These are phyloP conservation scores for Suillus fuscotomentosus DNA, from an alignment of 768 basidiomycete genomes.

Conservation along the genomic window DNA sequence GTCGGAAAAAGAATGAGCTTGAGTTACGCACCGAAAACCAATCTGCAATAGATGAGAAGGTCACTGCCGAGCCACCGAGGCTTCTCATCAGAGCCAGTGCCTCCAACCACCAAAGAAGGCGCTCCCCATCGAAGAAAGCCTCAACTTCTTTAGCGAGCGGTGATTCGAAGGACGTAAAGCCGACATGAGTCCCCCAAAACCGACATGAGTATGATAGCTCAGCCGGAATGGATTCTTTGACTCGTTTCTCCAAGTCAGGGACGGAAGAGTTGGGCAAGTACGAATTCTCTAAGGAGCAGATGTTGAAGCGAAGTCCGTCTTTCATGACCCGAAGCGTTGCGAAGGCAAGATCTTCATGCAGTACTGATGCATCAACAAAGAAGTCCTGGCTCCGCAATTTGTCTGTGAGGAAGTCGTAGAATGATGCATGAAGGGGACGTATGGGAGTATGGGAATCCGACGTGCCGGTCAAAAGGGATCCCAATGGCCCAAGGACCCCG, in stretches of 20 bases:
- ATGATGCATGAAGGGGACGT: slow-evolving; percentile 23
- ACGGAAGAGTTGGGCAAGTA: background rate
- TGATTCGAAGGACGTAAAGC: background rate
- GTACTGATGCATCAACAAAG: background rate
- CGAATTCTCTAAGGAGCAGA: background rate
- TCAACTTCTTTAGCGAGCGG: background rate
- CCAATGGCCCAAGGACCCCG: background rate
- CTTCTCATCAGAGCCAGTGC: background rate
- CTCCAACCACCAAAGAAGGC: background rate
- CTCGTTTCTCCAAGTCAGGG: background rate
- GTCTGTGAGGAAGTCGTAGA: slow-evolving; percentile 24
- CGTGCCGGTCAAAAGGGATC: slow-evolving; percentile 5
- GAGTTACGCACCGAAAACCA: background rate
- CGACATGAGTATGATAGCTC: background rate
- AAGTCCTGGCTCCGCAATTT: slow-evolving; percentile 10
- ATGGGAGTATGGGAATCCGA: background rate
- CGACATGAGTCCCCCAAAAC: background rate
- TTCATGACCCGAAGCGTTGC: slow-evolving; percentile 13
- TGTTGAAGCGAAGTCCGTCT: background rate
- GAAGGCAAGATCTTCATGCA: slow-evolving; percentile 8
- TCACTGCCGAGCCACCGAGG: background rate
- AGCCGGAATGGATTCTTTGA: background rate
- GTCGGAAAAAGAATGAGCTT: background rate
- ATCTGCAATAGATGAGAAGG: background rate
- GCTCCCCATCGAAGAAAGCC: background rate